phyloP scores from a whole-genome alignment of 192 early-diverging fungal genomes.

The Gamsiella multidivaricata region DNA sequence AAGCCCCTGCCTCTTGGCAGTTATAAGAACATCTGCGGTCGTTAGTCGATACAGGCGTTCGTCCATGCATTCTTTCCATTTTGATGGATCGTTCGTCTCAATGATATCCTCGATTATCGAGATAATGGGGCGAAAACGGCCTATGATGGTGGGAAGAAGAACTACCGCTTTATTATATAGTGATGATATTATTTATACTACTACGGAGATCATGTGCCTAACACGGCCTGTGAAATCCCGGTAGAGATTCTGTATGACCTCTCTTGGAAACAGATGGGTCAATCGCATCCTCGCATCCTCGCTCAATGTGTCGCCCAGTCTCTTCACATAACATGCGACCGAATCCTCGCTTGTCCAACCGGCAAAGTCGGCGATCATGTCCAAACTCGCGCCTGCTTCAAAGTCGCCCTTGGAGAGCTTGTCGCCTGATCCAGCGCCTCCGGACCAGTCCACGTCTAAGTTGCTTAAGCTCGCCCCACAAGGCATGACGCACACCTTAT shows the following conservation, averaged over 20 bases:
- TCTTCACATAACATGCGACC: slow-evolving; percentile 3
- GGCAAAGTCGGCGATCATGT: slow-evolving; percentile 11
- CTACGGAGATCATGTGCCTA: slow-evolving; percentile 4
- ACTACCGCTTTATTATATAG: no score
- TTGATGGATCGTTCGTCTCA: neutral
- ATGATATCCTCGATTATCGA: slow-evolving; percentile 14
- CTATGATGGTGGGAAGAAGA: no score
- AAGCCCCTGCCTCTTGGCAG: slow-evolving; percentile 4
- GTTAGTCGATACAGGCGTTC: slow-evolving; percentile 14
- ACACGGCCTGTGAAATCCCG: slow-evolving; percentile 1
- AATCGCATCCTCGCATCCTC: neutral
- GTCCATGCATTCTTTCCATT: neutral
- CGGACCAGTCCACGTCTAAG: neutral
- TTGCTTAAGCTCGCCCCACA: slow-evolving; percentile 11
- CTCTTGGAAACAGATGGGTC: neutral
- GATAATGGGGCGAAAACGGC: slow-evolving; percentile 10
- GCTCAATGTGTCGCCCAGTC: slow-evolving; percentile 1
- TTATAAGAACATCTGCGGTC: neutral
- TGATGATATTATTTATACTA: no score
- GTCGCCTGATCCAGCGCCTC: neutral
- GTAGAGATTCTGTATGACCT: neutral
- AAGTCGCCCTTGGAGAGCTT: slow-evolving; percentile 7
- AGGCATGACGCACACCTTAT: slow-evolving; percentile 7
- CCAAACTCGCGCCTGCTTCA: neutral
- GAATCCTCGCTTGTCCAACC: slow-evolving; percentile 1